Evolutionary conservation across 2,329 filamentous ascomycete species (phyloP).

Genomic region (Pseudopithomyces chartarum): DNA sequence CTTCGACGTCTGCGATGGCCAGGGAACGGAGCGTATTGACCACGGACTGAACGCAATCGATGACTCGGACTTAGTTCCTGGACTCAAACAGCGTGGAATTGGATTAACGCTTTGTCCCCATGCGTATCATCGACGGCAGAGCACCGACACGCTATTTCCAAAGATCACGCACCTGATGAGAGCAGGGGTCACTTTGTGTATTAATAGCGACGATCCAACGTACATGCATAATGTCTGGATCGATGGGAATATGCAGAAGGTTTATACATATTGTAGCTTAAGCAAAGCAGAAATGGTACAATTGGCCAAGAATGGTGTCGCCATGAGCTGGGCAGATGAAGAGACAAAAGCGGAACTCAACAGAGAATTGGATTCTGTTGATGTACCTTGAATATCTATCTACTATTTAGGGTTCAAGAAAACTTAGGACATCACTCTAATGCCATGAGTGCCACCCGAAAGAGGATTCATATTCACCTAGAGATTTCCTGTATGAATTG

Average conservation of each 20-base stretch:
- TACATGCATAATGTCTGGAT: constrained; percentile 59
- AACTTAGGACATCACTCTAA: too few relatives aligned
- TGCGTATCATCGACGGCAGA: constrained; percentile 50
- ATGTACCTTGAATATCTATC: too few relatives aligned
- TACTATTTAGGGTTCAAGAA: too few relatives aligned
- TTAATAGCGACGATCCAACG: constrained; percentile 56
- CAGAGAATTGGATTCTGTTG: constrained; percentile 10
- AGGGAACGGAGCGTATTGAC: constrained; percentile 48
- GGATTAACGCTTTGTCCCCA: constrained; percentile 51
- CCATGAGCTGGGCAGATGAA: constrained; percentile 54
- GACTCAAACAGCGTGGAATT: constrained; percentile 40
- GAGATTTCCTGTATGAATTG: too few relatives aligned
- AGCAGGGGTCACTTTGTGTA: constrained; percentile 51
- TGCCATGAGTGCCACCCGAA: too few relatives aligned
- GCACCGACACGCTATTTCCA: constrained; percentile 36
- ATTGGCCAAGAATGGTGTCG: constrained; percentile 50
- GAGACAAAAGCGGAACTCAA: constrained; percentile 38
- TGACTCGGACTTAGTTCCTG: constrained; percentile 35
- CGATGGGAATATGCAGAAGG: constrained; percentile 53
- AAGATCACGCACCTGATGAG: constrained; percentile 53
- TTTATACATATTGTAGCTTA: constrained; percentile 49
- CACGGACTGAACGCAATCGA: constrained; percentile 51
- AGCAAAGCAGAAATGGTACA: constrained; percentile 50
- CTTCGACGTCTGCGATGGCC: constrained; percentile 21
- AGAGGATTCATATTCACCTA: too few relatives aligned